phyloP scores from a whole-genome alignment of 805 yeast species.

The Deakozyma indianensis region DNA sequence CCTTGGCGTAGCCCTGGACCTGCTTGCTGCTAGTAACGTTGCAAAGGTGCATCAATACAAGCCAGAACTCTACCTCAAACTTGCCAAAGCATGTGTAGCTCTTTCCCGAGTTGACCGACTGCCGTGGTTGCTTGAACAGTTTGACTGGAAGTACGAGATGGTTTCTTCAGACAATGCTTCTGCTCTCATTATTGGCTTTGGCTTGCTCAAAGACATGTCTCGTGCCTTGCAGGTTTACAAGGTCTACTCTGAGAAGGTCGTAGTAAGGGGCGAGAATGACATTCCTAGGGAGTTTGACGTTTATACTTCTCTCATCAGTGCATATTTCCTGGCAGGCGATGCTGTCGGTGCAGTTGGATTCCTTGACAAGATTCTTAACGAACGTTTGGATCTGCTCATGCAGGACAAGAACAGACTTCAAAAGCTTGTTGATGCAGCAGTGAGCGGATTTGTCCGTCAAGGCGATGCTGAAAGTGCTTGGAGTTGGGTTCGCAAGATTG shows the following conservation, averaged over 20 bases:
- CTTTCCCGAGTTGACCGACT: constrained; percentile 4
- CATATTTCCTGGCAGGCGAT: constrained; percentile 14
- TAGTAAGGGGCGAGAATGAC: constrained; percentile 2
- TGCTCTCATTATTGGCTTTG: constrained; percentile 12
- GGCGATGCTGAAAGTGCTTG: constrained; percentile 16
- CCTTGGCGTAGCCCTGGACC: constrained; percentile 16
- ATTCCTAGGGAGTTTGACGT: constrained; percentile 5
- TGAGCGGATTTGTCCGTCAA: constrained; percentile 13
- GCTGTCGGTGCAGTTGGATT: constrained; percentile 14
- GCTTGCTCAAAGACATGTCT: constrained; percentile 8
- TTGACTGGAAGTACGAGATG: constrained; percentile 6
- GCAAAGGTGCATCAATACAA: constrained; percentile 11
- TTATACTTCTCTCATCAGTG: constrained; percentile 16
- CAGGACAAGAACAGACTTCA: constrained; percentile 4
- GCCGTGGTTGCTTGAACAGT: constrained; percentile 1
- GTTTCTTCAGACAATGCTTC: constrained; percentile 6
- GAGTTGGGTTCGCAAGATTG: constrained; percentile 16
- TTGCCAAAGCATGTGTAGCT: constrained; percentile 10
- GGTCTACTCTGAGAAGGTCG: constrained; percentile 8
- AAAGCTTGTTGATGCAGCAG: constrained; percentile 8
- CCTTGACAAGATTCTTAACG: constrained; percentile 13
- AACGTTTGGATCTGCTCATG: constrained; percentile 1
- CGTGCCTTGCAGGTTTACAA: constrained; percentile 11
- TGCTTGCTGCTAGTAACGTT: constrained; percentile 17
- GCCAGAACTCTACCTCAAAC: constrained; percentile 8